These are phyloP conservation scores for Brettanomyces naardenensis DNA, from an alignment of 805 yeast genomes.

Conservation along the genomic window DNA sequence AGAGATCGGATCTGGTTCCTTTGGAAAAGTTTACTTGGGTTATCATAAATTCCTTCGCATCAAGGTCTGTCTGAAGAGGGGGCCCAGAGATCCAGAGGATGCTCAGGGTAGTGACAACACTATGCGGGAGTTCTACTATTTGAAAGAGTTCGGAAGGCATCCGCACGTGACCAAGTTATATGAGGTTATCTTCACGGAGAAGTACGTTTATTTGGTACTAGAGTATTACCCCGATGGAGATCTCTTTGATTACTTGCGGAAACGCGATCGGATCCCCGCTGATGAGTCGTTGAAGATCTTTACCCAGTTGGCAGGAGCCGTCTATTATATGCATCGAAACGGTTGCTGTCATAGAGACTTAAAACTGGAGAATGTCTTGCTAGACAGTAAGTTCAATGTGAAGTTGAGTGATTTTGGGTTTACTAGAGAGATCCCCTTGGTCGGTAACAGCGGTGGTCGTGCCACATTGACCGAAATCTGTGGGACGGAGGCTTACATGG, in stretches of 20 bases:
- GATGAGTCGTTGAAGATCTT: slow-evolving; percentile 47
- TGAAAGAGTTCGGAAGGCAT: slow-evolving; percentile 66
- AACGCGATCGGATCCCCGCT: slow-evolving; percentile 39
- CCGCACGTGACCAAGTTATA: slow-evolving; percentile 78
- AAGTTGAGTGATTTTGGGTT: slow-evolving; percentile 93
- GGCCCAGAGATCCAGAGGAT: slow-evolving; percentile 35
- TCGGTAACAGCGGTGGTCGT: slow-evolving; percentile 14
- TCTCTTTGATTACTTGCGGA: slow-evolving; percentile 57
- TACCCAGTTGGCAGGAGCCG: slow-evolving; percentile 63
- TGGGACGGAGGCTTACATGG: slow-evolving; percentile 95
- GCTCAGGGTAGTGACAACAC: slow-evolving; percentile 57
- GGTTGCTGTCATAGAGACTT: slow-evolving; percentile 84
- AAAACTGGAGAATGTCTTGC: slow-evolving; percentile 78
- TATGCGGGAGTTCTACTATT: slow-evolving; percentile 85
- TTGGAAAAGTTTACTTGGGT: slow-evolving; percentile 88
- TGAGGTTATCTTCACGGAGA: slow-evolving; percentile 79
- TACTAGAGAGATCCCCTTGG: slow-evolving; percentile 57
- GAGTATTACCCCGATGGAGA: slow-evolving; percentile 87
- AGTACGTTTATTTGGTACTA: slow-evolving; percentile 74
- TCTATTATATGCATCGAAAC: slow-evolving; percentile 59
- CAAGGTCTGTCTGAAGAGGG: slow-evolving; percentile 81
- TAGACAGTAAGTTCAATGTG: slow-evolving; percentile 49
- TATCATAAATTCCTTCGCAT: slow-evolving; percentile 63
- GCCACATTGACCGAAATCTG: slow-evolving; percentile 69
- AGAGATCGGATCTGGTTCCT: slow-evolving; percentile 86